Conservation (phyloP, 192 early-diverging fungal genomes). For the Cladochytrium replicatum region DNA sequence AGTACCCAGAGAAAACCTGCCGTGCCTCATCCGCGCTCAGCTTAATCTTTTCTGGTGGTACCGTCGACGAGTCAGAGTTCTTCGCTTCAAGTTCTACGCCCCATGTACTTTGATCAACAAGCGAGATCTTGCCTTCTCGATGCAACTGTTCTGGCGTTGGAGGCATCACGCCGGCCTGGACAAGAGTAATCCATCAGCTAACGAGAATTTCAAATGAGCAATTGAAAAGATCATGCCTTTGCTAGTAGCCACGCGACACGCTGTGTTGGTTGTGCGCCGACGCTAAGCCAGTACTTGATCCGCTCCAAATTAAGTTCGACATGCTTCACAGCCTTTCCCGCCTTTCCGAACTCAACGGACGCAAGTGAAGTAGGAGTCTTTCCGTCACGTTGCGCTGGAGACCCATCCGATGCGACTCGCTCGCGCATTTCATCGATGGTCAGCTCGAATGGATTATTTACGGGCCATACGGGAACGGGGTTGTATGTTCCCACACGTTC, state of each 20-base stretch:
- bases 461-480: slow-evolving; percentile 53
- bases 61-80: too few relatives aligned
- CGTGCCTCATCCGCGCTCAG: slow-evolving; percentile 13
- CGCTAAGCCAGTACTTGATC: slow-evolving; percentile 94
- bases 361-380: slow-evolving; percentile 20
- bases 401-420: not conserved
- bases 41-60: too few relatives aligned
- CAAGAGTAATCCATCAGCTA: slow-evolving; percentile 3
- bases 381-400: too few relatives aligned
- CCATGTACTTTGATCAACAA: slow-evolving; percentile 40
- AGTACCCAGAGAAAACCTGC: slow-evolving; percentile 9
- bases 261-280: slow-evolving; percentile 92
- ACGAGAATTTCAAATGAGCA: not conserved
- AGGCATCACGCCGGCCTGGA: slow-evolving; percentile 53
- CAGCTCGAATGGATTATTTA: not conserved
- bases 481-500: slow-evolving; percentile 88
- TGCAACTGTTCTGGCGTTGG: slow-evolving; percentile 44
- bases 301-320: slow-evolving; percentile 78
- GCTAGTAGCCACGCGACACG: slow-evolving; percentile 79
- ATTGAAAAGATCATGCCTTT: slow-evolving; percentile 42
- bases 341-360: too few relatives aligned
- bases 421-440: slow-evolving; percentile 4
- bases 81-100: slow-evolving; percentile 27
- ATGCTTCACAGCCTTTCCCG: slow-evolving; percentile 65
- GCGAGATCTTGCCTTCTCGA: slow-evolving; percentile 22